Percentiles rank a stretch among this genome's conserved stretches.
Evolutionary conservation across 495 filamentous ascomycete genomes (phyloP).

Genomic region (Pseudotulostoma volvatum): DNA sequence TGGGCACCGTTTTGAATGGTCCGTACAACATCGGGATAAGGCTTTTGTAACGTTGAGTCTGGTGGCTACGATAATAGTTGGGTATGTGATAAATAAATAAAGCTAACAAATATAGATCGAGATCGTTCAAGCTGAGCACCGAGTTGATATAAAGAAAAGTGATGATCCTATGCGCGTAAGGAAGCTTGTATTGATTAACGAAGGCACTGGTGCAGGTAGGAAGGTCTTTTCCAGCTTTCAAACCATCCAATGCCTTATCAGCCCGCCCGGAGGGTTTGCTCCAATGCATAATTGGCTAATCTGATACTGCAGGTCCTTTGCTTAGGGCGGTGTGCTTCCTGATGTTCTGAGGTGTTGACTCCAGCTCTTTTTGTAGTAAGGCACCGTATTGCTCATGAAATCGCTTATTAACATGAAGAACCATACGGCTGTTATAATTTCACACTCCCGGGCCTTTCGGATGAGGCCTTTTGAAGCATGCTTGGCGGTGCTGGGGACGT

Average conservation of each 20-base stretch:
- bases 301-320: neutral
- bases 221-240: neutral
- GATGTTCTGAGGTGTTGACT: neutral
- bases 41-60: neutral
- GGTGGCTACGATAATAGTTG: neutral
- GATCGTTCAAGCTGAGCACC: neutral
- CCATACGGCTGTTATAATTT: too few species aligned
- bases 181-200: neutral
- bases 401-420: neutral
- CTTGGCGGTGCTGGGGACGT: too few species aligned
- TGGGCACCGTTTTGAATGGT: neutral
- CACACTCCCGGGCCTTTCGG: too few species aligned
- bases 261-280: neutral
- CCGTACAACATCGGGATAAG: neutral
- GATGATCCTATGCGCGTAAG: neutral
- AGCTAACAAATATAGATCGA: neutral
- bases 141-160: neutral
- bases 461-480: too few species aligned
- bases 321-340: slow-evolving; percentile 1
- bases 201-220: neutral
- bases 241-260: neutral
- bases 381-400: neutral
- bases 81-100: neutral
- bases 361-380: neutral
- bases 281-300: neutral